phyloP scores from a whole-genome alignment of 176 grass and related monocot species.

The Zoysia japonica region DNA sequence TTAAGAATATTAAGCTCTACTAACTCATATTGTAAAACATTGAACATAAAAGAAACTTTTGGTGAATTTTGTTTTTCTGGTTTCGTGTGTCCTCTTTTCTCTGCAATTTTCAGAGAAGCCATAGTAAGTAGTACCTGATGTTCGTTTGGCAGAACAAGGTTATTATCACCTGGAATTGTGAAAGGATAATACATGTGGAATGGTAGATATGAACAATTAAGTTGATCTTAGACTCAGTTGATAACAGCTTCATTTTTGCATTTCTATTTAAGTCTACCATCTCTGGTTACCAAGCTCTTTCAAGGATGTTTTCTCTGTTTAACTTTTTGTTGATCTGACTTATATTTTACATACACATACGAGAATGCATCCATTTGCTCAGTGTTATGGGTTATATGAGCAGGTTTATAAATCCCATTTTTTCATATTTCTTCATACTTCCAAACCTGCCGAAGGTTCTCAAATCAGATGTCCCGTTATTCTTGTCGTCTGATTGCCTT shows the following conservation, averaged over 20 bases:
- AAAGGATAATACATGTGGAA: not conserved
- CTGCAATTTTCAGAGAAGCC: not conserved
- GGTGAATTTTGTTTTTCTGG: not conserved
- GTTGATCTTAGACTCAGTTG: not conserved
- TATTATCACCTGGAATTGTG: not conserved
- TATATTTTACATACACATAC: not conserved
- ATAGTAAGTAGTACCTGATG: not conserved
- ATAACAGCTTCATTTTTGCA: not conserved
- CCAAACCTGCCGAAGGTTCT: not conserved
- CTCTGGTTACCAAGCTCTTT: not conserved
- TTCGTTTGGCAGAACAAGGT: not conserved
- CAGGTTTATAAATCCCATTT: not conserved
- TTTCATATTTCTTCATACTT: not conserved
- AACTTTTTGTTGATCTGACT: not conserved
- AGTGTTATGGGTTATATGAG: not conserved
- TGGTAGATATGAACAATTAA: not conserved
- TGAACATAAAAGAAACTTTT: not conserved
- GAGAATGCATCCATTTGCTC: slow-evolving; percentile 10
- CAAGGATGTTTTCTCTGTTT: not conserved
- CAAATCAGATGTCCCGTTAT: not conserved
- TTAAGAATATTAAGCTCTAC: not conserved
- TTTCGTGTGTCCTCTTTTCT: not conserved
- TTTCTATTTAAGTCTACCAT: not conserved
- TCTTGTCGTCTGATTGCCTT: not conserved
- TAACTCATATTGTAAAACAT: not conserved